A percentile compares a stretch with the other conserved stretches of the same genome.
Evolutionary conservation across 306 rosid species (phyloP).

Genomic region (Rosa rugosa): DNA sequence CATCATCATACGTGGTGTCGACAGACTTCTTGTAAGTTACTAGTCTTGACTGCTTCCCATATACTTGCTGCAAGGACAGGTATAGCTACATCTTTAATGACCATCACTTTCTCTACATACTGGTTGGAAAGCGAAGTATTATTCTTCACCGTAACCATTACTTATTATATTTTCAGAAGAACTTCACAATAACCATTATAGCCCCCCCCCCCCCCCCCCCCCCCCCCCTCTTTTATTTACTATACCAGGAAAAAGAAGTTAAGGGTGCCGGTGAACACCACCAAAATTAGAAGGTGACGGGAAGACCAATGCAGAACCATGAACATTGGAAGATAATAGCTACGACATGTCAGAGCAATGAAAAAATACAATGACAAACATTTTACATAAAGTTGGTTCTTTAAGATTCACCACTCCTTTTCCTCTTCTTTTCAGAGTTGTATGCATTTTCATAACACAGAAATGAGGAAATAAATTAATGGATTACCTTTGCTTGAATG

Average conservation of each 20-base stretch:
- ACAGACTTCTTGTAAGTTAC: constrained; percentile 66
- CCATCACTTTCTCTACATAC: constrained; percentile 80
- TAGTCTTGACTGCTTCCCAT: constrained; percentile 73
- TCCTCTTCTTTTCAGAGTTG: neutral
- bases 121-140: constrained; percentile 30
- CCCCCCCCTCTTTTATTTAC: too few relatives aligned
- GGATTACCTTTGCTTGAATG: constrained; percentile 84
- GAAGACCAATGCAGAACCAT: neutral
- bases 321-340: neutral
- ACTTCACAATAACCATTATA: constrained; percentile 14
- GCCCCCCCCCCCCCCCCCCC: too few relatives aligned
- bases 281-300: neutral
- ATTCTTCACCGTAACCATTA: constrained; percentile 7
- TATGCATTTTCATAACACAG: neutral
- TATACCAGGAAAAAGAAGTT: neutral
- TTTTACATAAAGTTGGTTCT: neutral
- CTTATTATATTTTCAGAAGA: neutral
- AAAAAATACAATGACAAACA: neutral
- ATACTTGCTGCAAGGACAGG: constrained; percentile 48
- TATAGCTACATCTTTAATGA: constrained; percentile 46
- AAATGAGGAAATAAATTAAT: neutral
- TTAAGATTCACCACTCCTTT: neutral
- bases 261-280: constrained; percentile 1
- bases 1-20: constrained; percentile 63
- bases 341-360: neutral